Evolutionary conservation across 1,139 yeast genomes (phyloP), one percentile per base, ranked within the genome.

Genomic region (Pichia sp.): DNA sequence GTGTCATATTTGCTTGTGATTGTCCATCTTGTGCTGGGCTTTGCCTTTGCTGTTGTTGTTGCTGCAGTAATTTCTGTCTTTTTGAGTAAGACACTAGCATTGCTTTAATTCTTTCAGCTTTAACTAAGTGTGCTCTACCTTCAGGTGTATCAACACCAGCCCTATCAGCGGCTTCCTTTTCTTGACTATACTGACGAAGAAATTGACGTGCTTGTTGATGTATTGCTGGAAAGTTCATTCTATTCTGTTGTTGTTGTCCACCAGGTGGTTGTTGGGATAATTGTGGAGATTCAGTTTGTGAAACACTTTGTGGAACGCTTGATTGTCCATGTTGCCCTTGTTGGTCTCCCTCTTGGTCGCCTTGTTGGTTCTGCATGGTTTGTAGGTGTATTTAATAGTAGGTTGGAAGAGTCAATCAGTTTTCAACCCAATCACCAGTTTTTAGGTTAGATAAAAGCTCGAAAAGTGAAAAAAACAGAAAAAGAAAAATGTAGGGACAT

Each of bases 81-180:
- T 56, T 57, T 58, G 56, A 59, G 60, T 57, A 59, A 56, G 62
- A 55, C 54, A 68, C 56, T 58, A 66, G 47, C 74, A 72, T 50
- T 70, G 73, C 62, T 56, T 75, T 78, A 56, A 86, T 80, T 50
- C 77, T 77, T 49, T 85, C 85, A 2, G 92, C 94, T 52, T 79
- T 81, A 53, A 73, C 70, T 55, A 77, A 68, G 59, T 84, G 87
- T 56, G 76, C 80, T 61, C 78, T 79, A n/a, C 90, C 92, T 55
- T 77, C 81, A 0, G 78, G 82, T 8, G 85, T 76, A 44, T 80
- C 82, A 13, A 69, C 66, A 7, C 83, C 83, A 0, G 72, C 68
- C 38, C 65, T 63, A 56, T 77, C 77, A 1, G 89, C 94, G 54
- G 77, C 76, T 35, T 77, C 78, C 47, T 81, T 74, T 58, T 82